Evolutionary conservation across 495 filamentous ascomycete genomes (phyloP).

Genomic region (Thermochaetoides thermophila): DNA sequence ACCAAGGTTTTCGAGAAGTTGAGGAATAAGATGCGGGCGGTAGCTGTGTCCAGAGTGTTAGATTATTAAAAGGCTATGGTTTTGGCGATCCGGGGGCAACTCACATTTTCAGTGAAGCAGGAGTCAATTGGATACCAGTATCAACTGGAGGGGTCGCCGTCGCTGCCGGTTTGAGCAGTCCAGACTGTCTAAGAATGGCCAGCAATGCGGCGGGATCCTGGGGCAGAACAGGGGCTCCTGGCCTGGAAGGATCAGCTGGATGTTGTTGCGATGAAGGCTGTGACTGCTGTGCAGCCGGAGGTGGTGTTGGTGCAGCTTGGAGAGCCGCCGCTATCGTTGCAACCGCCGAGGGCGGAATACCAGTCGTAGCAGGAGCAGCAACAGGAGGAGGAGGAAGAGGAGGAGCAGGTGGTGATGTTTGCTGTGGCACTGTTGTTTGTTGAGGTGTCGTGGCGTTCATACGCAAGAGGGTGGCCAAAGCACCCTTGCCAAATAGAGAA

Average conservation of each 20-base stretch:
- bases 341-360: conserved; percentile 11
- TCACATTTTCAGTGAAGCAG: conserved; percentile 9
- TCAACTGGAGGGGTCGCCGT: conserved; percentile 22
- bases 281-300: conserved; percentile 8
- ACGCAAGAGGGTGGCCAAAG: conserved; percentile 30
- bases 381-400: neutral
- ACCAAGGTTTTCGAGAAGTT: conserved; percentile 62
- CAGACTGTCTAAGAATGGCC: conserved; percentile 33
- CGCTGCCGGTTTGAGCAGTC: conserved; percentile 25
- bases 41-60: conserved; percentile 34
- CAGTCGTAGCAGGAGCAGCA: neutral
- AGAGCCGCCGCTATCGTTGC: conserved; percentile 21
- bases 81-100: conserved; percentile 25
- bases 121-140: conserved; percentile 8
- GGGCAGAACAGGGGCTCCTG: conserved; percentile 6
- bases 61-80: neutral
- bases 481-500: conserved; percentile 36
- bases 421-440: no score
- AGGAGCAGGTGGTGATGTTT: neutral
- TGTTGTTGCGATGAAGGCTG: no score
- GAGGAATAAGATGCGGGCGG: conserved; percentile 54
- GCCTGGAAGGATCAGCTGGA: conserved; percentile 1
- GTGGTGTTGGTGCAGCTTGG: conserved; percentile 16
- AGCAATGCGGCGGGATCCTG: conserved; percentile 30
- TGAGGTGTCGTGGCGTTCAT: no score